These are phyloP conservation scores for Desmodesmus armatus DNA, from an alignment of 139 green algal genomes.

Conservation along the genomic window DNA sequence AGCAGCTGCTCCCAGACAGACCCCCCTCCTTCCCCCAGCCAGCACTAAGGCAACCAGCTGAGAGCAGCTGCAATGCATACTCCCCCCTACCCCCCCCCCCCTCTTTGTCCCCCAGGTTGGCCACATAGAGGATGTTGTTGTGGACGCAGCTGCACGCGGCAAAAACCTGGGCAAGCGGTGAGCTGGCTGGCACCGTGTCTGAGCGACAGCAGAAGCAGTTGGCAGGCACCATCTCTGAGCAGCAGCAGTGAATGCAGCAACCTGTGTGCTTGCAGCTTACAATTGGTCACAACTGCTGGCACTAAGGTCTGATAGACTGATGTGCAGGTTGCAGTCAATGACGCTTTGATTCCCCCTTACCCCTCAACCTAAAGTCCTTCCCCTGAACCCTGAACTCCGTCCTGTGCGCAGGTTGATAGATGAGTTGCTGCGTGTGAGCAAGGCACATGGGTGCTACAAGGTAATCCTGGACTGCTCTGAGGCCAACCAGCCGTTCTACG, in stretches of 20 bases:
- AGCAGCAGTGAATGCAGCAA: no score
- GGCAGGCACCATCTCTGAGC: no score
- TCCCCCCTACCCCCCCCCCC: no score
- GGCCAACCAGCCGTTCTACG: conserved; percentile 90
- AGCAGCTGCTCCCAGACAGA: no score
- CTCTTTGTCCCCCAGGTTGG: conserved; percentile 60
- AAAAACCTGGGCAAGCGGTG: conserved; percentile 77
- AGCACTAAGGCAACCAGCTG: no score
- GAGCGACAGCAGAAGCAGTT: not conserved
- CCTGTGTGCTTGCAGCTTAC: no score
- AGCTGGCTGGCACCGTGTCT: no score
- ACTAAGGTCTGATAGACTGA: no score
- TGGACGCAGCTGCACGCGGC: conserved; percentile 77
- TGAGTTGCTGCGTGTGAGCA: conserved; percentile 61
- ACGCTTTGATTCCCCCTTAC: not conserved
- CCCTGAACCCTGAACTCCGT: not conserved
- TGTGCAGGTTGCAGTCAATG: no score
- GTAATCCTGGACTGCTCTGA: conserved; percentile 96
- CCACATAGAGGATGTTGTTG: conserved; percentile 96
- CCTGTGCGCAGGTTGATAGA: conserved; percentile 71
- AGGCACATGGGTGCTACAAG: conserved; percentile 90
- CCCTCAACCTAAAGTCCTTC: not conserved
- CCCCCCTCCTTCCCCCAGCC: no score
- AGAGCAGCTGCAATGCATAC: no score
- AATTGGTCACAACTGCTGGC: no score